Evolutionary conservation across 768 basidiomycete species (phyloP), one percentile per base, ranked within the genome.

Genomic region (Omphalotus guepiniiformis): DNA sequence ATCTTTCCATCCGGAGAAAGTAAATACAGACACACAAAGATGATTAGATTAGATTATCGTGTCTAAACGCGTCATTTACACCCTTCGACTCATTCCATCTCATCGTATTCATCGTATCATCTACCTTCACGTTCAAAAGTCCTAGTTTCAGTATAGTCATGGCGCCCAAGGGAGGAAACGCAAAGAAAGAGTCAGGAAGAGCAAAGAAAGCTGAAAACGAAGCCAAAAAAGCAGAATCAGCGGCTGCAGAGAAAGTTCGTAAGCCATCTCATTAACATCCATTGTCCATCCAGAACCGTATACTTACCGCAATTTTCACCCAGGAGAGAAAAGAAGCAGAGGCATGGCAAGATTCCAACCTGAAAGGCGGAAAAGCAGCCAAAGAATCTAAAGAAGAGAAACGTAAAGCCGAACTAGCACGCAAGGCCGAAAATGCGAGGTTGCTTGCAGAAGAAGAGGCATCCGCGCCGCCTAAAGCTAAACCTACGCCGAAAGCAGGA

Each of bases 201-300:
- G 86, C 93, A 1, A 93, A 91, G 69, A 96, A 96, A 64, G 89
- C 89, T 21, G 88, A 93, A 60, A 93, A 92, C 61, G 89, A 91
- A 61, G 73, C 78, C 7, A 90, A 85, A 73, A 93, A 93, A 66
- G 75, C 79, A 52, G 79, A 76, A 5, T 74, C 71, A 3, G 82
- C 74, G 0, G 73, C 71, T 9, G 74, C 72, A 6, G 87, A 81
- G 11, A 82, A 77, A 69, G 89, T 83, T 41, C 39, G 62, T 58
- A 45, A 30, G 38, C n/a, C n/a, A n/a, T n/a, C n/a, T n/a, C n/a
- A n/a, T n/a, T n/a, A n/a, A n/a, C n/a, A n/a, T n/a, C 4, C 26
- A 27, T 40, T 48, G 30, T 26, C 9, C 19, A 19, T 52, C n/a
- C 22, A n/a, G 15, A 26, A 40, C 23, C 18, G 12, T 45, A 32